These are phyloP conservation scores for Trichosporon sp. DNA, from an alignment of 1,284 basidiomycete species.

Conservation along the genomic window DNA sequence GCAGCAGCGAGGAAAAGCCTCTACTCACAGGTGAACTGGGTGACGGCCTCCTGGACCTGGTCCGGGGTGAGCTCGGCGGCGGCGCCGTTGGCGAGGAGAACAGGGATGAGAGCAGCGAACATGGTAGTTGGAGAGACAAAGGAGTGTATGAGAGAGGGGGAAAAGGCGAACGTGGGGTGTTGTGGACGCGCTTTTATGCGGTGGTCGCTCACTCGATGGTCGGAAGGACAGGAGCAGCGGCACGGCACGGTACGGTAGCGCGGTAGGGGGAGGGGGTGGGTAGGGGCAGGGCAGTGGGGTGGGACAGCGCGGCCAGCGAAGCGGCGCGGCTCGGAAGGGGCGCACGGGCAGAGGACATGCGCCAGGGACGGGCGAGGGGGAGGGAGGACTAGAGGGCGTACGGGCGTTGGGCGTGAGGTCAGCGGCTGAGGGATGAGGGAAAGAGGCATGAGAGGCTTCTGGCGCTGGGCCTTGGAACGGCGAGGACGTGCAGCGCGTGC, in stretches of 20 bases:
- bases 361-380: neutral
- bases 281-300: neutral
- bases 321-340: neutral
- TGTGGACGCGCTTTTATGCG: conserved; percentile 2
- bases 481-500: neutral
- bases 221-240: neutral
- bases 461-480: neutral
- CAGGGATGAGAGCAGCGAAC: conserved; percentile 12
- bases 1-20: neutral
- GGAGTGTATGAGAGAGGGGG: neutral
- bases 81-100: conserved; percentile 13
- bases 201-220: neutral
- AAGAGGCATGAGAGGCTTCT: neutral
- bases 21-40: neutral
- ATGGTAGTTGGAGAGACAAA: conserved; percentile 5
- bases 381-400: neutral
- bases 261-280: neutral
- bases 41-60: conserved; percentile 4
- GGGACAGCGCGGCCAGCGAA: neutral
- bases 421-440: neutral
- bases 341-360: neutral
- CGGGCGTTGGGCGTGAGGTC: neutral
- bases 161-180: neutral
- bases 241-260: neutral
- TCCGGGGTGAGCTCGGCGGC: conserved; percentile 7